phyloP scores from a whole-genome alignment of 768 basidiomycete species.

The Collybiopsis confluens region DNA sequence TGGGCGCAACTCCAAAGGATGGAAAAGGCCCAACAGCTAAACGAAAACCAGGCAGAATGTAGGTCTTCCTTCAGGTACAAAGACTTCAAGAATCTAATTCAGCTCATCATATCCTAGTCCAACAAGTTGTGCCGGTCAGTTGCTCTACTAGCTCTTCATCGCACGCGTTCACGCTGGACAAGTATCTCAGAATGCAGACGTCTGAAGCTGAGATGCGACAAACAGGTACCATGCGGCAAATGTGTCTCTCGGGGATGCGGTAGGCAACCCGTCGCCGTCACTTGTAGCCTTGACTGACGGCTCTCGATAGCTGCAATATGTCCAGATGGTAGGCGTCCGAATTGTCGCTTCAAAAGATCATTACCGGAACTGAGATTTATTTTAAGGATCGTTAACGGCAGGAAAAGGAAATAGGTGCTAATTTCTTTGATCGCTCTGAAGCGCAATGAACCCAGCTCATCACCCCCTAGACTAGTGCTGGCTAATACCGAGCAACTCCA shows the following conservation, averaged over 20 bases:
- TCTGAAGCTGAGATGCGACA: conserved; percentile 59
- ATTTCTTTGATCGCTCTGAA: conserved; percentile 5
- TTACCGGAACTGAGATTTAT: background rate
- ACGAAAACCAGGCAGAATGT: conserved; percentile 3
- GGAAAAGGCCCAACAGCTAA: background rate
- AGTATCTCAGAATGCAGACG: background rate
- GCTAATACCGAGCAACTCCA: conserved; percentile 72
- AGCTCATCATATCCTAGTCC: background rate
- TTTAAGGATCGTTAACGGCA: conserved; percentile 46
- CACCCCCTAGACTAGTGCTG: conserved; percentile 49
- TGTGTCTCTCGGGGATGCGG: conserved; percentile 74
- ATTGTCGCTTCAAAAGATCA: conserved; percentile 7
- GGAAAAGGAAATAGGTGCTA: conserved; percentile 56
- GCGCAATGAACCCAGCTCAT: background rate
- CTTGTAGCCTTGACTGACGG: background rate
- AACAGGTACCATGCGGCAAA: conserved; percentile 75
- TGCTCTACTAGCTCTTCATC: background rate
- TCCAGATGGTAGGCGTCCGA: conserved; percentile 59
- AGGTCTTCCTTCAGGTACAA: background rate
- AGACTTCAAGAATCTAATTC: background rate
- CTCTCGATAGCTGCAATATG: conserved; percentile 43
- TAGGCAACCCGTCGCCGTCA: background rate
- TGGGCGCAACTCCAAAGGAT: conserved; percentile 1
- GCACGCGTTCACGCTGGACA: background rate
- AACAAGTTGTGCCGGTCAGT: background rate